Base-by-base conservation (phyloP, 139 green algal genomes). In the Zygnema circumcarinatum region DNA sequence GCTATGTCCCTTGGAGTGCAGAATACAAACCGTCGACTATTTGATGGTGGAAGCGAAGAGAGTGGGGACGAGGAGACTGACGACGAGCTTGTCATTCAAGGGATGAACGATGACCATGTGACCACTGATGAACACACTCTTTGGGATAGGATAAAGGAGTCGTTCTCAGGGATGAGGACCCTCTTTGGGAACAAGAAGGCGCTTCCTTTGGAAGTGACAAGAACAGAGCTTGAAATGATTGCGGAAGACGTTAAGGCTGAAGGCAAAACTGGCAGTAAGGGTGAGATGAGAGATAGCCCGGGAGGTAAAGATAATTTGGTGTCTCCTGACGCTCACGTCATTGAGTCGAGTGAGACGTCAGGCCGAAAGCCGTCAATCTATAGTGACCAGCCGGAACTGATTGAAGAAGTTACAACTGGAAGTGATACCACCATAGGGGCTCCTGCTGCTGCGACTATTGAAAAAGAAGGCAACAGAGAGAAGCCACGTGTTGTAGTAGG, bases 1-100 rank as follows among this genome's bases (percentile, higher is more conserved):
- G 76, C 76, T 36, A 36, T 84, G 22, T 40, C 76, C 32, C 76
- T 84, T 16, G 38, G 41, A 54, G 76, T 84, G 21, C 76, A 56
- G 11, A 62, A 84, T 35, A 36, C 76, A 33, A n/a, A 62, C 39
- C 76, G 25, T 62, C 38, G 1, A 1, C 39, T 62, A 7, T 62
- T 7, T 7, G 16, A 62, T 16, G 47, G 47, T 25, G 47, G 47
- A 62, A 62, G 47, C 47, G 47, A 62, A 16, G 47, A 62, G 7
- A 16, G 16, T 7, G 47, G 16, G 47, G 47, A 62, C 7, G 16
- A 16, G 16, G 47, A 62, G 47, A 62, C 7, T 7, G 16, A 62
- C 16, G 47, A 62, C 7, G 7, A 16, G 47, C 16, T 62, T 16
- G 7, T 7, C 7, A 16, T 16, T 62, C 16, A 7, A 62, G 7